Base-by-base conservation (phyloP, 306 rosid species). In the Fragaria ananassa region DNA sequence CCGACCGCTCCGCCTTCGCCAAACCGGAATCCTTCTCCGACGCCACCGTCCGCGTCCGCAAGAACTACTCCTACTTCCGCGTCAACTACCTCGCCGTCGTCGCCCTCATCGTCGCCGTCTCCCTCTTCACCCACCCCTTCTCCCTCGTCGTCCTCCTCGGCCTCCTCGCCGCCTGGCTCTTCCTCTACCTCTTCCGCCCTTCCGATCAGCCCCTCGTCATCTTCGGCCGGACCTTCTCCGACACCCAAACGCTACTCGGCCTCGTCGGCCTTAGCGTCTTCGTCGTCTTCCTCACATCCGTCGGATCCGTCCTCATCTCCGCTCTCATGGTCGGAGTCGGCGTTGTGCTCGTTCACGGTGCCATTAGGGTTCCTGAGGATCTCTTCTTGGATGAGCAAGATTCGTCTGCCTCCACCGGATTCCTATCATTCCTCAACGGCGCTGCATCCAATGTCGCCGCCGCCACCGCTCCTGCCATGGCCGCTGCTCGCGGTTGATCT, bases 111-210 rank as follows among this genome's bases (percentile, higher is more conserved):
- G 88, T 95, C 25, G 96, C 85, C 0, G 54, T 95, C 5, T 95
- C 97, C 1, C 97, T 95, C 63, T 49, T 95, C 25, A 81, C 97
- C 0, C 81, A 92, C 51, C 99, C 99, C 0, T 68, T 91, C 58
- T 95, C 99, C 0, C 86, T 89, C 34, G 19, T 92, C 21, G 81
- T 86, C 41, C 90, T 95, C 54, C 10, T 85, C 4, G 93, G 93
- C 9, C 89, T 95, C 50, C 85, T 92, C 70, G 85, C 87, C n/a
- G 80, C 90, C 2, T 95, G 97, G 99, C 82, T 92, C 68, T 95
- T 95, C 84, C 97, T 95, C 50, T 92, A 95, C 86, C 89, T 92
- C 72, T 89, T 95, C 89, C 97, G 99, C 13, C 96, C 99, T 10
- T 45, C 99, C 18, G 99, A 92, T 61, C 99, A 93, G 79, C 97